phyloP scores from a whole-genome alignment of 2,329 filamentous ascomycete species.

The Botrytis byssoidea region DNA sequence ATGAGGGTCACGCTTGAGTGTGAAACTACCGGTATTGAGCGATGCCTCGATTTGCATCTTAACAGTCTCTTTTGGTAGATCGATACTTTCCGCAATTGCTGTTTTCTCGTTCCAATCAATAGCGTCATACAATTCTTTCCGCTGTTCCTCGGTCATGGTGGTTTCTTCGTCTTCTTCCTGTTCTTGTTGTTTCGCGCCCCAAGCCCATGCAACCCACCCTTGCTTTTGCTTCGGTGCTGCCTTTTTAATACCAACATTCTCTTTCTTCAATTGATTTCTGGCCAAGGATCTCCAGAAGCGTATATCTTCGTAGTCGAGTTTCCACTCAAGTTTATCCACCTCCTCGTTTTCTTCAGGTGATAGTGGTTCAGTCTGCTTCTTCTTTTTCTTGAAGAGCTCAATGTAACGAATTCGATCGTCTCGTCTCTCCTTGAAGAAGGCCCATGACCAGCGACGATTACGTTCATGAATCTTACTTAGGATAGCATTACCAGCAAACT shows the following conservation, averaged over 20 bases:
- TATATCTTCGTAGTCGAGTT: slow-evolving; percentile 89
- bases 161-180: slow-evolving; percentile 71
- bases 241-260: slow-evolving; percentile 87
- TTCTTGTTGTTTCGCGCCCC: slow-evolving; percentile 69
- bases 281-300: slow-evolving; percentile 96
- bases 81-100: slow-evolving; percentile 80
- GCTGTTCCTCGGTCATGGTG: slow-evolving; percentile 90
- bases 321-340: slow-evolving; percentile 75
- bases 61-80: slow-evolving; percentile 84
- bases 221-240: slow-evolving; percentile 62
- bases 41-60: slow-evolving; percentile 92
- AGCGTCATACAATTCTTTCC: slow-evolving; percentile 92
- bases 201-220: slow-evolving; percentile 89
- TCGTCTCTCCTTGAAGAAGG: slow-evolving; percentile 85
- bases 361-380: slow-evolving; percentile 64
- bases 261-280: slow-evolving; percentile 90
- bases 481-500: slow-evolving; percentile 86
- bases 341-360: slow-evolving; percentile 69
- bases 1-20: slow-evolving; percentile 80
- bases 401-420: slow-evolving; percentile 90
- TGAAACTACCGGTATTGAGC: slow-evolving; percentile 95
- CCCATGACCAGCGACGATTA: slow-evolving; percentile 94
- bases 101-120: slow-evolving; percentile 99
- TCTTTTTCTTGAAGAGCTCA: slow-evolving; percentile 92
- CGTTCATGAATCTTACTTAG: slow-evolving; percentile 92